Evolutionary conservation across 2,329 filamentous ascomycete species (phyloP), one percentile per base, ranked within the genome.

Genomic region (Fusarium fujikuroi): DNA sequence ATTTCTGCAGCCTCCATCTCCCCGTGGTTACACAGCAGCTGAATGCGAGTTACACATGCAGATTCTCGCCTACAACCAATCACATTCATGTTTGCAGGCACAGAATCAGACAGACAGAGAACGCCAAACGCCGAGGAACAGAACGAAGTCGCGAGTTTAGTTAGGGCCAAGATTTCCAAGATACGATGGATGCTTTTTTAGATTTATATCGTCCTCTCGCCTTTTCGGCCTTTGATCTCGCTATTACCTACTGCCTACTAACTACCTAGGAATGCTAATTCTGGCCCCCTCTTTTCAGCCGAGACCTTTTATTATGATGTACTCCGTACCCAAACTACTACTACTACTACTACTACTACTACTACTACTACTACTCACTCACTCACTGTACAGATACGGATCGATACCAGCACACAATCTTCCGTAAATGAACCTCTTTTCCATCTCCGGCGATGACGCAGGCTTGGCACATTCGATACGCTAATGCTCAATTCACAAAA

Each of bases 1-100:
- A 53, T 62, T 23, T 42, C 66, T 70, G 66, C 57, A 73, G 70
- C 70, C 66, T 70, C 66, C 69, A 66, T 66, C 69, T 70, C 65
- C 49, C 69, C 65, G 60, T 25, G 47, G 65, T 73, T 53, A 47
- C 61, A 60, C 70, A 46, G 19, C 46, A 54, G 57, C 39, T n/a
- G 57, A 37, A 49, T 25, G 23, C 25, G 25, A 57, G 28, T 25
- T 21, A 34, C 40, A 42, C 42, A 53, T 53, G 50, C 34, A 53
- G 19, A 53, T 53, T 36, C 49, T 25, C 49, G 7, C 32, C 10
- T 23, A 25, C n/a, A 18, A 6, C 32, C 32, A 40, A 44, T 28
- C 42, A 44, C 19, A 19, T 60, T 10, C 40, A 21, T 34, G 40
- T n/a, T 16, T 43, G 12, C 11, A 25, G 23, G 19, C 3, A 21